Base-by-base conservation (phyloP, 208 protist species). In the Giardia duodenalis region DNA sequence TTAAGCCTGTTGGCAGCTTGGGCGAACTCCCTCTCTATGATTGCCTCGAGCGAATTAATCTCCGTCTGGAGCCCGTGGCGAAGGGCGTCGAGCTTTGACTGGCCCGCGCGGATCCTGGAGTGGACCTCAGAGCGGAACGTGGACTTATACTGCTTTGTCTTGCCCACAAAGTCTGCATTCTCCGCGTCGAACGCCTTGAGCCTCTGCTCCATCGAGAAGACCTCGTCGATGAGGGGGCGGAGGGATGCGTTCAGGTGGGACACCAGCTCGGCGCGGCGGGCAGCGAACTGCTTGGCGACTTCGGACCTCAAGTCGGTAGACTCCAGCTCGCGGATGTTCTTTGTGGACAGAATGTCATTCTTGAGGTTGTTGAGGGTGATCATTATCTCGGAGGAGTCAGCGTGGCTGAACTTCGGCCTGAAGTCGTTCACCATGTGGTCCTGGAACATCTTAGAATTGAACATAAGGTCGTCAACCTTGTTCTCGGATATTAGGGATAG, bases 311-410 rank as follows among this genome's bases (percentile, higher is more conserved):
- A 30, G 57, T 76, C 57, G 19, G 57, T 76, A 30, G 57, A 76
- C 57, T 76, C 57, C 19, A 76, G 57, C 30, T 76, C 57, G 10
- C 57, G 10, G 57, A 76, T 76, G 57, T 76, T 76, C 57, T 76
- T 76, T 30, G 57, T 76, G 19, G 57, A 76, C 19, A 76, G 57
- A 30, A 76, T 76, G 57, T 76, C 57, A 30, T 76, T 76, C 57
- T 76, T 76, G 19, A 76, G 57, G 57, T 76, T 76, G 57, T 76
- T 76, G 19, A 76, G 57, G 57, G 57, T 76, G 57, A 76, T 76
- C 57, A 76, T 76, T 10, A 76, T 76, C 57, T 76, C 57, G 10
- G 57, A 76, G 19, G 57, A 76, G 57, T 76, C 57, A 30, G 57
- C 57, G 30, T 76, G 57, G 57, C 57, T 76, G 57, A 76, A 76